These are phyloP conservation scores for Penicillium brevicompactum DNA, from an alignment of 2,329 filamentous ascomycete species.

Conservation along the genomic window DNA sequence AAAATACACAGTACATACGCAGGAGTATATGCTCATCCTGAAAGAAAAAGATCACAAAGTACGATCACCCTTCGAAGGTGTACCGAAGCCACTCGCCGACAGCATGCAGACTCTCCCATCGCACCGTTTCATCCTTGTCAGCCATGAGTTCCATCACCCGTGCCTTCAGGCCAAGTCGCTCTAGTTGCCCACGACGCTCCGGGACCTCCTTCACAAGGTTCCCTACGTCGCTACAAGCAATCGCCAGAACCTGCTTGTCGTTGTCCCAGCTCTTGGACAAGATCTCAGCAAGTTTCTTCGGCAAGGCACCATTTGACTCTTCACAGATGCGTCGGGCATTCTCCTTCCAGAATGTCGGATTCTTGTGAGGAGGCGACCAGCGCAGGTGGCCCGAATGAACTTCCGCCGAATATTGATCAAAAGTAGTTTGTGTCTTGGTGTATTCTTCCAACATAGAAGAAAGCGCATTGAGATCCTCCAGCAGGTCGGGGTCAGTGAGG, in stretches of 20 bases:
- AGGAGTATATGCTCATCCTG: conserved; percentile 24
- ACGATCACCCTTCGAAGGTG: conserved; percentile 57
- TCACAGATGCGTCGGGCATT: conserved; percentile 87
- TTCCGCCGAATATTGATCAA: conserved; percentile 75
- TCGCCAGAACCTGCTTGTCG: conserved; percentile 82
- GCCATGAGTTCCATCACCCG: conserved; percentile 93
- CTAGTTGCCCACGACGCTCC: conserved; percentile 76
- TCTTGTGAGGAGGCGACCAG: conserved; percentile 90
- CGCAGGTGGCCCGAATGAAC: conserved; percentile 82
- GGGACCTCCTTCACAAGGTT: conserved; percentile 85
- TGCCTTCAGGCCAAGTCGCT: conserved; percentile 81
- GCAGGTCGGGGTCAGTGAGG: conserved; percentile 51
- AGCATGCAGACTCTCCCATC: conserved; percentile 89
- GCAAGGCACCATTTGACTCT: conserved; percentile 75
- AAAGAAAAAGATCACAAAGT: conserved; percentile 13
- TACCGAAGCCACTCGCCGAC: conserved; percentile 77
- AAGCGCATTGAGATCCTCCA: conserved; percentile 51
- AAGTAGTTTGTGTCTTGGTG: conserved; percentile 67
- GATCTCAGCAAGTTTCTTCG: conserved; percentile 82
- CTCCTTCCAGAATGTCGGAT: conserved; percentile 84
- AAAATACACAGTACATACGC: conserved; percentile 23
- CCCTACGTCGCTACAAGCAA: conserved; percentile 92
- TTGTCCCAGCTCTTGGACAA: conserved; percentile 81
- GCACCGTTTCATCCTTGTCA: conserved; percentile 81
- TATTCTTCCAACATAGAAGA: conserved; percentile 82